These are phyloP conservation scores for Byssoonygena ceratinophila DNA, from an alignment of 2,329 filamentous ascomycete species.

Conservation along the genomic window DNA sequence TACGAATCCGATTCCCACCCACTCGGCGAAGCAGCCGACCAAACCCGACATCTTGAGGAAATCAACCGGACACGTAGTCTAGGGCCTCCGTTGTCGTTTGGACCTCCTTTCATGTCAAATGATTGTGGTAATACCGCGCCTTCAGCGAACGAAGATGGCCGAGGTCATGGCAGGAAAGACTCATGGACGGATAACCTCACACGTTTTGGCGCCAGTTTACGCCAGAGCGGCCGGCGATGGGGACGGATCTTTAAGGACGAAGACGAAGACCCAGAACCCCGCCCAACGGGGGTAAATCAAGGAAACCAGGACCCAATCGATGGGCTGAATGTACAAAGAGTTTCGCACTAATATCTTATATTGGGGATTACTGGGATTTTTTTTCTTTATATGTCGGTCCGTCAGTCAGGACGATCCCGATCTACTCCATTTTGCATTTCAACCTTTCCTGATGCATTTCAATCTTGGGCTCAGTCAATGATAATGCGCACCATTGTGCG, in stretches of 20 bases:
- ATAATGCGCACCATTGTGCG: too few relatives aligned
- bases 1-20: slow-evolving; percentile 18
- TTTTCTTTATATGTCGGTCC: too few relatives aligned
- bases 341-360: not conserved
- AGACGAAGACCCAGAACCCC: not conserved
- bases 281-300: not conserved
- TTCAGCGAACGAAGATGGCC: not conserved
- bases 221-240: slow-evolving; percentile 9
- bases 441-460: not conserved
- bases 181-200: slow-evolving; percentile 13
- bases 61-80: not conserved
- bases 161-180: slow-evolving; percentile 11
- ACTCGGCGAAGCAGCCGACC: slow-evolving; percentile 16
- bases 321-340: slow-evolving; percentile 1
- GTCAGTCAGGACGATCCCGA: not conserved
- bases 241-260: not conserved
- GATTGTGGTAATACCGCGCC: not conserved
- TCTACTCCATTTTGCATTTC: not conserved
- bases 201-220: slow-evolving; percentile 11
- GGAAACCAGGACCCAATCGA: not conserved
- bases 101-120: not conserved
- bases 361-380: not conserved
- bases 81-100: slow-evolving; percentile 1
- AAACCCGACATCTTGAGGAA: not conserved
- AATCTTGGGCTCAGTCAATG: too few relatives aligned